Evolutionary conservation across 768 basidiomycete genomes (phyloP), one percentile per base, ranked within the genome.

Genomic region (Rubroboletus satanas): DNA sequence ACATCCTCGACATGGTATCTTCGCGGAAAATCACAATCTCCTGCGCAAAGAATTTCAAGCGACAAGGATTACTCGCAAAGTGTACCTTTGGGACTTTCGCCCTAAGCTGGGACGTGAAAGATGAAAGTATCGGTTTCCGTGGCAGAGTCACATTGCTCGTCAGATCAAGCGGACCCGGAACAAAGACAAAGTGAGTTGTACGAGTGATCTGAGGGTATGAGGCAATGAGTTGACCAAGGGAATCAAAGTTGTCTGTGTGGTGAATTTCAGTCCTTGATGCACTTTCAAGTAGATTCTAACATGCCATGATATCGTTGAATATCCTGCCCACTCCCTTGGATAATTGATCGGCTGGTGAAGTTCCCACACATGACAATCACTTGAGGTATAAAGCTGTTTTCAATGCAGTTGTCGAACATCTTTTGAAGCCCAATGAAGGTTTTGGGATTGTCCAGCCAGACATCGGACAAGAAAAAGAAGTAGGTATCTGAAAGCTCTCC

Each of bases 1-100:
- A 73, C 92, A 98, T 94, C 61, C 87, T 80, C 2, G 91, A 82
- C 93, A 99, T 98, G 46, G 87, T 70, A 68, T 98, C 93, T 62
- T 98, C 93, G 39, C 97, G 78, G 66, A 90, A 97, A 26, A 99
- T 74, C 42, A 98, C 94, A 50, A 99, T 85, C 73, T 99, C 97
- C 68, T 98, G 95, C 29, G 90, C 84, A 67, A 95, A 95, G 66
- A 97, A 98, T 63, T 91, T 90, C 63, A 98, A 83, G 18, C 97
- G 84, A 72, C 93, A 96, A 2, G 97, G 97, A 70, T 98, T 97
- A 36, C 85, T 88, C 8, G 83, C 86, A 64, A 98, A 88, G 62
- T 89, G 84, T 1, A 85, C 79, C 64, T 89, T 88, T 0, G 93
- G 90, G 28, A 98, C 70, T 61, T 85, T 85, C 1, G 79, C 73